phyloP scores from a whole-genome alignment of 441 rosid genomes.

The Populus hybrid region DNA sequence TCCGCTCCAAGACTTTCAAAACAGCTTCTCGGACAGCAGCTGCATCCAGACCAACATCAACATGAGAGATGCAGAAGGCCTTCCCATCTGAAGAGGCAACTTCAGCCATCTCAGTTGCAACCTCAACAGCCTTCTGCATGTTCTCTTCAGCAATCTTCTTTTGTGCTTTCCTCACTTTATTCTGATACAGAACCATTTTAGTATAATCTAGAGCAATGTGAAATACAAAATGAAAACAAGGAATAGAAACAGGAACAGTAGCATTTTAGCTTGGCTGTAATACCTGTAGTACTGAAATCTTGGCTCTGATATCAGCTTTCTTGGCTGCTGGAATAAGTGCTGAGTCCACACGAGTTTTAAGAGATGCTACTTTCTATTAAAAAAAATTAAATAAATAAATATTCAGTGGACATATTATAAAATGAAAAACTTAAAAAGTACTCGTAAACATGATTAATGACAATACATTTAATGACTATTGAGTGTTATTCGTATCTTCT shows the following conservation, averaged over 20 bases:
- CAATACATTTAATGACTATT: not conserved
- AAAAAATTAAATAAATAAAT: constrained; percentile 3
- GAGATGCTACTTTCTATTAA: constrained; percentile 73
- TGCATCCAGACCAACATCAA: constrained; percentile 90
- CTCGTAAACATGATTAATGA: not conserved
- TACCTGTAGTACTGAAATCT: constrained; percentile 83
- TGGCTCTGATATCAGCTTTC: constrained; percentile 84
- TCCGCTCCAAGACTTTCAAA: constrained; percentile 65
- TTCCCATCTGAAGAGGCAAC: constrained; percentile 74
- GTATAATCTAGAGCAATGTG: not conserved
- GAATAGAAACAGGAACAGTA: not conserved
- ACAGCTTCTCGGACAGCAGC: constrained; percentile 97
- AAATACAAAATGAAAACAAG: not conserved
- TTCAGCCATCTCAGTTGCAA: constrained; percentile 65
- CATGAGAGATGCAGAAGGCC: constrained; percentile 62
- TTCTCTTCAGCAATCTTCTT: constrained; percentile 93
- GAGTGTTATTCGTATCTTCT: not conserved
- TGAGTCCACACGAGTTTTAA: constrained; percentile 72
- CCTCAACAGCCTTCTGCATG: constrained; percentile 65
- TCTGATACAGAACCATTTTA: constrained; percentile 34
- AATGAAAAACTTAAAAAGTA: too few relatives aligned
- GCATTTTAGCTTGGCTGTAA: constrained; percentile 4
- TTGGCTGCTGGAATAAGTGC: constrained; percentile 82
- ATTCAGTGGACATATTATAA: not conserved
- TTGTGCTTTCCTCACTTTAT: constrained; percentile 67